Percentiles rank a stretch among this genome's conserved stretches.
Conservation (phyloP, 768 basidiomycete genomes). For the Suillus plorans region DNA sequence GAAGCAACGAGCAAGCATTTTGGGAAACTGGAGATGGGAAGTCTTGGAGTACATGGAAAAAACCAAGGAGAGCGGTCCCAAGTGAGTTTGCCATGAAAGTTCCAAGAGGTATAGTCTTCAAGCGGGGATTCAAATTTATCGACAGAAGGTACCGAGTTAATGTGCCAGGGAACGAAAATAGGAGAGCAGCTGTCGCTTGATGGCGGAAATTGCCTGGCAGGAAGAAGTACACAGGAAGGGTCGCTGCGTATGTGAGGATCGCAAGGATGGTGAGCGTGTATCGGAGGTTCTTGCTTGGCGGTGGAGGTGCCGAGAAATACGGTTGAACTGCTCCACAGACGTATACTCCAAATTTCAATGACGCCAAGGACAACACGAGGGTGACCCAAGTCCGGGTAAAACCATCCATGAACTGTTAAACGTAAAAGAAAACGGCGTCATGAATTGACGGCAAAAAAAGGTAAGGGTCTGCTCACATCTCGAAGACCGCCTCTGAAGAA, state of each 20-base stretch:
- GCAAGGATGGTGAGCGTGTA: conserved; percentile 53
- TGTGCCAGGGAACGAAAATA: conserved; percentile 89
- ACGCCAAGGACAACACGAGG: conserved; percentile 70
- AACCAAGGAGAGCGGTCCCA: conserved; percentile 82
- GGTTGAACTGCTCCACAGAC: conserved; percentile 47
- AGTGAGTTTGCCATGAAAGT: conserved; percentile 74
- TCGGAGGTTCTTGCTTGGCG: conserved; percentile 46
- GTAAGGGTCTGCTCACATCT: conserved; percentile 50
- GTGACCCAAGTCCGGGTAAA: conserved; percentile 80
- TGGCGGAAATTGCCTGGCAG: conserved; percentile 69
- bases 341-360: conserved; percentile 72
- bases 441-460: neutral
- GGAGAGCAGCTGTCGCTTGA: conserved; percentile 79
- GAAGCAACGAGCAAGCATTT: conserved; percentile 67
- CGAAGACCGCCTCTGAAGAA: conserved; percentile 63
- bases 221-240: conserved; percentile 76
- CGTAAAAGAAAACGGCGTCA: conserved; percentile 4
- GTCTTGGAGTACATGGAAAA: conserved; percentile 71
- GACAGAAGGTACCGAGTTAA: conserved; percentile 82
- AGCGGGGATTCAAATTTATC: conserved; percentile 62
- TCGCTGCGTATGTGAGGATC: conserved; percentile 68
- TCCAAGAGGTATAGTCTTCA: conserved; percentile 68
- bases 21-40: conserved; percentile 37
- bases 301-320: conserved; percentile 39
- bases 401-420: conserved; percentile 79